A percentile compares a stretch with the other conserved stretches of the same genome.
Conservation (phyloP, 768 basidiomycete genomes). For the Mycena leptocephala region DNA sequence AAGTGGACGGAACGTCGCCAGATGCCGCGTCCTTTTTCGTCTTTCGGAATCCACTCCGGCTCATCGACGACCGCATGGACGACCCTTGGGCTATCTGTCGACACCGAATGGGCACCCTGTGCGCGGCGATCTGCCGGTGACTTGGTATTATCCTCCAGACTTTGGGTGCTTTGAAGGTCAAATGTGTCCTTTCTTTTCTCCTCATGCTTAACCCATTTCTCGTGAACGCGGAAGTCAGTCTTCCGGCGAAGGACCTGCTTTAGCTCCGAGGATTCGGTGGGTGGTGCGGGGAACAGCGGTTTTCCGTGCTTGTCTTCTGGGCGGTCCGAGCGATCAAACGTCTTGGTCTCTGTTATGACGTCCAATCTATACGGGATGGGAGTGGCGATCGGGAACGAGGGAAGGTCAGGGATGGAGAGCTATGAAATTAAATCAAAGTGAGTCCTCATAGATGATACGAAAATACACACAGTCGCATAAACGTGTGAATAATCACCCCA, state of each 20-base stretch:
- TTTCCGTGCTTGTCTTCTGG: slow-evolving; percentile 20
- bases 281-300: slow-evolving; percentile 17
- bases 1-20: slow-evolving; percentile 4
- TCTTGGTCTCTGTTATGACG: slow-evolving; percentile 19
- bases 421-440: not conserved
- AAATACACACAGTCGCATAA: not conserved
- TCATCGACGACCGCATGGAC: not conserved
- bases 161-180: not conserved
- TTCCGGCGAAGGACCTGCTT: not conserved
- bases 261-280: not conserved
- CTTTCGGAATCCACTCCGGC: slow-evolving; percentile 18
- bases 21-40: not conserved
- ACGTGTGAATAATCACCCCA: slow-evolving; percentile 19
- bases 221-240: not conserved
- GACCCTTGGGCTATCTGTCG: not conserved
- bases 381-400: not conserved
- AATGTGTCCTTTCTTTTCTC: not conserved
- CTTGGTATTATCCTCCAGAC: not conserved
- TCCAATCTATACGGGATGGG: slow-evolving; percentile 17
- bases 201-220: not conserved
- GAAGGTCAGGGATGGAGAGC: not conserved
- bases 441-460: not conserved
- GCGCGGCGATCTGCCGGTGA: not conserved
- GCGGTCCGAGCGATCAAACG: not conserved
- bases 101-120: no score